These are phyloP conservation scores for Vickermania spadyakhi DNA, from an alignment of 208 protist species.

Conservation along the genomic window DNA sequence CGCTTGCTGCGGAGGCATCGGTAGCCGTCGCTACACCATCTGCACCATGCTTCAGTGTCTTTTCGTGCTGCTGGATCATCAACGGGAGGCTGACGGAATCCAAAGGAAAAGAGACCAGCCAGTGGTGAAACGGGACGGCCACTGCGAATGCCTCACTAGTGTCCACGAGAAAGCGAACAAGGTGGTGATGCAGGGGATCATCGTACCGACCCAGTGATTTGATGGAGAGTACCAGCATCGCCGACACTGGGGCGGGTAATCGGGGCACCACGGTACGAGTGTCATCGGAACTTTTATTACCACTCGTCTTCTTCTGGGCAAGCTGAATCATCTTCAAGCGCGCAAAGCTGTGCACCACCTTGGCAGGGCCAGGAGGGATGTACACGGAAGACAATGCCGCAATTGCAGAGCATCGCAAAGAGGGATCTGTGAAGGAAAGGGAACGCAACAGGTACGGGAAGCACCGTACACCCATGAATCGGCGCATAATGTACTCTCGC, in stretches of 20 bases:
- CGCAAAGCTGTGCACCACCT: slow-evolving; percentile 56
- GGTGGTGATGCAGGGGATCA: slow-evolving; percentile 64
- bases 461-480: slow-evolving; percentile 31
- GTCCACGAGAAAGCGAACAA: slow-evolving; percentile 56
- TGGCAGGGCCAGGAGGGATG: slow-evolving; percentile 37
- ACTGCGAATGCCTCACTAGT: slow-evolving; percentile 28
- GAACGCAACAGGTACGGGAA: slow-evolving; percentile 54
- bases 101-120: slow-evolving; percentile 52
- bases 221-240: slow-evolving; percentile 50
- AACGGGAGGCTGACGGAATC: slow-evolving; percentile 53
- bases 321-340: slow-evolving; percentile 66
- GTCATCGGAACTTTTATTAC: not conserved
- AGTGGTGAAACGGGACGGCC: slow-evolving; percentile 51
- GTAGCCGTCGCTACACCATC: slow-evolving; percentile 19
- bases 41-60: slow-evolving; percentile 12
- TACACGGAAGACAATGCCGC: slow-evolving; percentile 29
- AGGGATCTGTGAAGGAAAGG: slow-evolving; percentile 52
- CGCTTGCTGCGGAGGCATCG: slow-evolving; percentile 32
- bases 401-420: slow-evolving; percentile 39
- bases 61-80: slow-evolving; percentile 73
- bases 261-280: slow-evolving; percentile 29
- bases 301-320: slow-evolving; percentile 11
- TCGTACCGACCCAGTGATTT: slow-evolving; percentile 33
- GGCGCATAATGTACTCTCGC: slow-evolving; percentile 15
- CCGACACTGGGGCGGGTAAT: slow-evolving; percentile 57